Base-by-base conservation (phyloP, 1,139 yeast species). In the Debaryomyces singareniensis region DNA sequence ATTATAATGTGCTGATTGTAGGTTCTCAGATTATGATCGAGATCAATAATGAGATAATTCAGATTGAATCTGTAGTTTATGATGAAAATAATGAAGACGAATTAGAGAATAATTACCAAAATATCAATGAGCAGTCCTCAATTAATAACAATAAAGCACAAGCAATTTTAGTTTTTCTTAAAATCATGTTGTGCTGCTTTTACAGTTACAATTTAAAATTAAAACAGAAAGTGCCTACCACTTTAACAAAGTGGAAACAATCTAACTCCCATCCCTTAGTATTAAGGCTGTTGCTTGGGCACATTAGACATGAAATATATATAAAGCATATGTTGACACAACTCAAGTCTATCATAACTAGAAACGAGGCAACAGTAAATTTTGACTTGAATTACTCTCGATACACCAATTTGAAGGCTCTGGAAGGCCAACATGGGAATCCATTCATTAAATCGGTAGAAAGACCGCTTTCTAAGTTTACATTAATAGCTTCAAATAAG, bases 11-110 rank as follows among this genome's bases (percentile, higher is more conserved):
- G 3, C 67, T 71, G 15, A 72, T 85, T 5, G 76, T 75, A 24
- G 74, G 77, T 32, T 80, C 76, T 42, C 72, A 79, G 33, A 78
- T 77, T 39, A 67, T 84, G 9, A 66, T 85, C 25, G 87, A 81
- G 36, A 57, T 81, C 13, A 71, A 75, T 27, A 76, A 82, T 37
- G 82, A 79, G 39, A 65, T 72, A 16, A 62, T 86, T 26, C 95
- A 85, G 48, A 70, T 87, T 31, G 93, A 79, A 40, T 66, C 75
- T 11, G 66, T 78, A 9, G 61, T 70, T 2, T 60, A 64, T 38
- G 74, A 70, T 32, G 78, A 71, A 32, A 53, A 45, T 29, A 56
- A 44, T 40, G 74, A 48, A 34, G 76, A 71, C 28, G 68, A 59
- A 16, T 39, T 51, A 25, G 45, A 42, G 22, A 51, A 55, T 29